Evolutionary conservation across 2,329 filamentous ascomycete genomes (phyloP).

Genomic region (Ceratocystiopsis minuta): DNA sequence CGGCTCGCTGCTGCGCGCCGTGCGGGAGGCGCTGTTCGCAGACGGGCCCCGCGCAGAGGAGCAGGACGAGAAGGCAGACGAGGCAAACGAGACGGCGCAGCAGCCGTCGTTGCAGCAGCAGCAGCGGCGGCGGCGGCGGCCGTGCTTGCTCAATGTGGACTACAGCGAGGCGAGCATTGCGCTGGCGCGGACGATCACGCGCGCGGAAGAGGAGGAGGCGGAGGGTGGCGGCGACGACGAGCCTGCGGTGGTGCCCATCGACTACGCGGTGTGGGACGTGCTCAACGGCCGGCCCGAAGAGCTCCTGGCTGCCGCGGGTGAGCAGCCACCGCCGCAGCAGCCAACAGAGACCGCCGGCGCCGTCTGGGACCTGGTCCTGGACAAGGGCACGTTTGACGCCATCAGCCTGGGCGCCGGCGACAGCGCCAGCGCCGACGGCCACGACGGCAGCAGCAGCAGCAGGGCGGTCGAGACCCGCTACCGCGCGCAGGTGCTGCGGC

Average conservation of each 20-base stretch:
- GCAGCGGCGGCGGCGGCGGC: slow-evolving; percentile 42
- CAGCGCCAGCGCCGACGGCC: neutral
- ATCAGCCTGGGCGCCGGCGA: slow-evolving; percentile 52
- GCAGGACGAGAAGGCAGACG: neutral
- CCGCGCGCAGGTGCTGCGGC: slow-evolving; percentile 42
- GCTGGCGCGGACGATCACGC: slow-evolving; percentile 50
- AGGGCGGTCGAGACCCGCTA: slow-evolving; percentile 51
- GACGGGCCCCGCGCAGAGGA: slow-evolving; percentile 30
- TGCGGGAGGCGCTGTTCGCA: slow-evolving; percentile 34
- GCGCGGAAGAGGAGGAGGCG: slow-evolving; percentile 9
- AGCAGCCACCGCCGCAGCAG: neutral
- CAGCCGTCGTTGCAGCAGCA: too few species aligned
- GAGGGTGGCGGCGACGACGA: slow-evolving; percentile 5
- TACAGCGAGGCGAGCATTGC: slow-evolving; percentile 61
- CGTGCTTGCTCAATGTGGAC: slow-evolving; percentile 64
- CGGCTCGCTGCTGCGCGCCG: slow-evolving; percentile 72
- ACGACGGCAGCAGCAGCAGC: slow-evolving; percentile 12
- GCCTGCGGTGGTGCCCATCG: slow-evolving; percentile 12
- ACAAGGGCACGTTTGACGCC: slow-evolving; percentile 97
- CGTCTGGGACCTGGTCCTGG: slow-evolving; percentile 81
- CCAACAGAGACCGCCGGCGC: neutral
- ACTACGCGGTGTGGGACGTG: slow-evolving; percentile 45
- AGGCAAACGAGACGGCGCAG: neutral
- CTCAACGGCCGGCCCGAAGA: slow-evolving; percentile 20
- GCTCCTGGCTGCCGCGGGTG: neutral